Evolutionary conservation across 768 basidiomycete genomes (phyloP), one percentile per base, ranked within the genome.

Genomic region (Fistulinella prunicolor): DNA sequence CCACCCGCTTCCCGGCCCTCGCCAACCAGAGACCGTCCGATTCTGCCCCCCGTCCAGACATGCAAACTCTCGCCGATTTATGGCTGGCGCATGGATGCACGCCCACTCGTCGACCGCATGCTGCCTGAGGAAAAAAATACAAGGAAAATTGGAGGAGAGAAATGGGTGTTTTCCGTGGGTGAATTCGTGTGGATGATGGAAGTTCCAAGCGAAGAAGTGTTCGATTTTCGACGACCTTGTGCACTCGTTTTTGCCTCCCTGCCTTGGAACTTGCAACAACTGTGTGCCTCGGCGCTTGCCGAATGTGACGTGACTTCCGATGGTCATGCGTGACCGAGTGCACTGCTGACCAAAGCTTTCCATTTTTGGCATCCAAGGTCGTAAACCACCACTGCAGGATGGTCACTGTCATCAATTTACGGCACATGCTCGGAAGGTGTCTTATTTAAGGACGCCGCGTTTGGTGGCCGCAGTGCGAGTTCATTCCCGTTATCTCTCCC

Each of bases 171-270:
- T 48, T 54, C 47, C 7, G 45, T 22, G 57, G 29, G 46, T 32
- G 45, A 43, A 39, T 57, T 50, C 32, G 53, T 28, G 47, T 38
- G 17, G 54, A 42, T 68, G 67, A 26, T 66, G 64, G 58, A 68
- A 55, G 64, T 66, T 68, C 64, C 66, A 44, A 49, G 66, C 53
- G 42, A 66, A 66, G 66, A 54, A 53, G 54, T 52, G 62, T 63
- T 44, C 23, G n/a, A 39, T 54, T 66, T 68, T 67, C 44, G 48
- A 44, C 44, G 42, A 41, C 37, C 46, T 48, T 42, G 24, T 61
- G 55, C 49, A 39, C 49, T 61, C 37, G 47, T 49, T 47, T 61
- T 41, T 54, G 44, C 53, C 36, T 39, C 54, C 44, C 45, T 50
- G 37, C 45, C 55, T 53, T 53, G 62, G 61, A 59, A 57, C 61